Conservation (phyloP, 192 early-diverging fungal species). For the Piromyces sp. region DNA sequence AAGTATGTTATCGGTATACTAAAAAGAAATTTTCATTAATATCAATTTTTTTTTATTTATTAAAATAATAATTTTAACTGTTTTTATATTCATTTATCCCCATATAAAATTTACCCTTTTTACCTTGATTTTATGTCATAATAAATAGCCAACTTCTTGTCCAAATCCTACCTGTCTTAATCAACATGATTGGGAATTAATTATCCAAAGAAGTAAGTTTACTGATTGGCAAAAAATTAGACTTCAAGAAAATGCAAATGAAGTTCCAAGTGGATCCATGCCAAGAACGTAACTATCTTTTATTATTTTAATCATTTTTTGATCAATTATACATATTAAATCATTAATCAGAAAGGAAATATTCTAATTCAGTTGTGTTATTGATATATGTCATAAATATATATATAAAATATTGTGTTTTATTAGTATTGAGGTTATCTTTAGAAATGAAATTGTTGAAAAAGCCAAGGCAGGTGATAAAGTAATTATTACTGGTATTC, state of each 20-base stretch:
- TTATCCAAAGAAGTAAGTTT: constrained; percentile 71
- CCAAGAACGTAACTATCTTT: constrained; percentile 57
- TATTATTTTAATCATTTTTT: not conserved
- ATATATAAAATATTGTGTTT: not conserved
- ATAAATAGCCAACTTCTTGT: constrained; percentile 63
- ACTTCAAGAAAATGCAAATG: constrained; percentile 84
- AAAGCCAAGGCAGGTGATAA: constrained; percentile 89
- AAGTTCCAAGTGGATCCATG: constrained; percentile 95
- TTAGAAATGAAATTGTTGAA: constrained; percentile 85
- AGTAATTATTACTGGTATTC: constrained; percentile 66
- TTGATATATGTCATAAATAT: too few relatives aligned
- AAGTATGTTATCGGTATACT: constrained; percentile 20
- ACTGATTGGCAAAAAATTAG: constrained; percentile 95
- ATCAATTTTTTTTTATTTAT: constrained; percentile 8
- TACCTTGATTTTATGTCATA: too few relatives aligned
- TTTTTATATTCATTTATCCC: too few relatives aligned
- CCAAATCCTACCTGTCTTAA: constrained; percentile 67
- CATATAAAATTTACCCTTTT: too few relatives aligned
- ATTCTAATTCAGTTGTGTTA: too few relatives aligned
- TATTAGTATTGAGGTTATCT: constrained; percentile 70
- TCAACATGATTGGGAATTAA: constrained; percentile 55
- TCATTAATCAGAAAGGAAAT: too few relatives aligned
- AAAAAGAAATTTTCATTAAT: too few relatives aligned
- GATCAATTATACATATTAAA: too few relatives aligned
- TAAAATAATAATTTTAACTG: not conserved